Evolutionary conservation across 1,284 basidiomycete species (phyloP).

Genomic region (Wolfiporia cocos): DNA sequence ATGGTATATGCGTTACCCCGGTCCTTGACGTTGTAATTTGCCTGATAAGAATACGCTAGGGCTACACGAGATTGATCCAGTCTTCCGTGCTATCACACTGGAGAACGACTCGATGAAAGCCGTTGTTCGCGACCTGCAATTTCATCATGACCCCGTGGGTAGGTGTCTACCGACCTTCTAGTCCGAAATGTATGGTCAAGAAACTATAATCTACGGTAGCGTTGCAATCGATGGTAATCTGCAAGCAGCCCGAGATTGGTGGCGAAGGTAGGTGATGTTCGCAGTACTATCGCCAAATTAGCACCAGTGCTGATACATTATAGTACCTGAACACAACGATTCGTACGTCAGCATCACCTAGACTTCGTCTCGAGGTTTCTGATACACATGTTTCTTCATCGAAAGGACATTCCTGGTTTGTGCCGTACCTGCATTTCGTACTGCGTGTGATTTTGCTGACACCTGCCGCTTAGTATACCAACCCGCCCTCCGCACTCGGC

Average conservation of each 20-base stretch:
- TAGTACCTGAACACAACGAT: constrained; percentile 79
- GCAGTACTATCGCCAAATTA: constrained; percentile 3
- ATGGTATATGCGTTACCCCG: constrained; percentile 40
- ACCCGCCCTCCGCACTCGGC: constrained; percentile 87
- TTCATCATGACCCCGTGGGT: constrained; percentile 83
- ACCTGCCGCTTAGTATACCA: constrained; percentile 79
- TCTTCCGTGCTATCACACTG: constrained; percentile 74
- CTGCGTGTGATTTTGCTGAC: neutral
- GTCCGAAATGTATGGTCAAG: neutral
- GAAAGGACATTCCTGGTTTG: constrained; percentile 73
- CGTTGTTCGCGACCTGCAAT: constrained; percentile 70
- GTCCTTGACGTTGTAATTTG: neutral
- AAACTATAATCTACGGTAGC: constrained; percentile 36
- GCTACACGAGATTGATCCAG: constrained; percentile 79
- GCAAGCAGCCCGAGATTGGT: constrained; percentile 85
- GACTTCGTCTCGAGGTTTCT: too few relatives aligned
- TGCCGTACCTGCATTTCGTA: too few relatives aligned
- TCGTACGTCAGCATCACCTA: too few relatives aligned
- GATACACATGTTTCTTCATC: too few relatives aligned
- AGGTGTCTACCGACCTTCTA: constrained; percentile 8
- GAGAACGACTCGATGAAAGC: constrained; percentile 64
- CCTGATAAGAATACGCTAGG: constrained; percentile 33
- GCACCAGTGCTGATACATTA: too few relatives aligned
- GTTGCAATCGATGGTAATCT: constrained; percentile 93
- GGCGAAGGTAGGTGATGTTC: constrained; percentile 60